Conservation (phyloP, 768 basidiomycete genomes). For the Lactarius tabidus region DNA sequence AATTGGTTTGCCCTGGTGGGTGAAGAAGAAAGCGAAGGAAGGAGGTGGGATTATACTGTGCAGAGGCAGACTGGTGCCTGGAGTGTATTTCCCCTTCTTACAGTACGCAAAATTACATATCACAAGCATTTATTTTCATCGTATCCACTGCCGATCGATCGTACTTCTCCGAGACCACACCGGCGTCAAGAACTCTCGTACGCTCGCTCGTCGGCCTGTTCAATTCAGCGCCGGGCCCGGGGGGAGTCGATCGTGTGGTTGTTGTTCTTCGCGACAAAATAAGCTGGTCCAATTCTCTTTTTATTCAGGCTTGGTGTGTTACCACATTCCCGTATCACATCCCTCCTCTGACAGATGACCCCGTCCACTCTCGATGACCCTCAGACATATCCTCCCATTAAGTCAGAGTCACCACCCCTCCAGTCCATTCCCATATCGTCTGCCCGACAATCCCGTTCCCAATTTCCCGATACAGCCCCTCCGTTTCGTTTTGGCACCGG, state of each 20-base stretch:
- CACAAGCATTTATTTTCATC: not conserved
- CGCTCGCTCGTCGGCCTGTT: not conserved
- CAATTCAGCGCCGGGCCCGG: not conserved
- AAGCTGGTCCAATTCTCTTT: not conserved
- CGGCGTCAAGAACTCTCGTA: not conserved
- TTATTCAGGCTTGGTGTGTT: slow-evolving; percentile 16
- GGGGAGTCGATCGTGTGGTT: not conserved
- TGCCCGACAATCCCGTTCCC: slow-evolving; percentile 1
- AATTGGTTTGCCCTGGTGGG: not conserved
- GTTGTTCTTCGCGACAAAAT: not conserved
- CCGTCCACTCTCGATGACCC: not conserved
- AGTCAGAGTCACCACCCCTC: slow-evolving; percentile 23
- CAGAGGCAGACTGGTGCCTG: too few species aligned
- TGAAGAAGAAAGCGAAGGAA: too few species aligned
- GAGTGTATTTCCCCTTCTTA: too few species aligned
- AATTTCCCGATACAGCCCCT: slow-evolving; percentile 15
- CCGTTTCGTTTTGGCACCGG: slow-evolving; percentile 28
- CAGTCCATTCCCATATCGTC: slow-evolving; percentile 12
- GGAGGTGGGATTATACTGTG: too few species aligned
- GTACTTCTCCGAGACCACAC: not conserved
- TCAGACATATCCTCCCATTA: slow-evolving; percentile 13
- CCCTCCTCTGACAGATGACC: slow-evolving; percentile 7
- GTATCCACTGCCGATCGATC: not conserved
- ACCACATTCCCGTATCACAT: not conserved
- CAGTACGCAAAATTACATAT: not conserved